Evolutionary conservation across 352 stramenopile species (phyloP).

Genomic region (Globisporangium radiosum): DNA sequence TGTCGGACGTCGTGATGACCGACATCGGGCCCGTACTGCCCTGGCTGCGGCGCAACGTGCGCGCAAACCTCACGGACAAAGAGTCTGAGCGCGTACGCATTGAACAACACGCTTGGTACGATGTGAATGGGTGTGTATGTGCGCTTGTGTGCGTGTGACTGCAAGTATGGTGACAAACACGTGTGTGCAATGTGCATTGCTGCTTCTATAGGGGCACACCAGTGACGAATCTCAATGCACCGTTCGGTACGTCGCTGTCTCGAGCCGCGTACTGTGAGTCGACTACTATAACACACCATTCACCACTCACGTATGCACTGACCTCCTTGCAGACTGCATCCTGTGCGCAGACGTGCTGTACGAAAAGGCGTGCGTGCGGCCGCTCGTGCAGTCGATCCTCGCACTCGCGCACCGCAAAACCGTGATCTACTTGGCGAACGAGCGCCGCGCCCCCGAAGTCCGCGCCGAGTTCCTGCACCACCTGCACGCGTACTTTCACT

Average conservation of each 20-base stretch:
- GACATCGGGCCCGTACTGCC: constrained; percentile 72
- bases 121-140: not conserved
- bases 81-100: constrained; percentile 56
- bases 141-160: not conserved
- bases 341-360: constrained; percentile 80
- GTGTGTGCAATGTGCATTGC: not conserved
- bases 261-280: too few relatives aligned
- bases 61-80: constrained; percentile 47
- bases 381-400: constrained; percentile 73
- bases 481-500: constrained; percentile 68
- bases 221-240: constrained; percentile 36
- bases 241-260: constrained; percentile 28
- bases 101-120: constrained; percentile 47
- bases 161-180: not conserved
- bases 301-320: not conserved
- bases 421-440: constrained; percentile 71
- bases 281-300: not conserved
- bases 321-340: constrained; percentile 42
- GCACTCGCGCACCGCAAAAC: constrained; percentile 74
- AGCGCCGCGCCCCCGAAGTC: constrained; percentile 53
- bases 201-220: constrained; percentile 43
- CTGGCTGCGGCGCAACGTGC: constrained; percentile 72
- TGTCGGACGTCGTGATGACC: constrained; percentile 64
- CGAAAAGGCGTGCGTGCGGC: constrained; percentile 68
- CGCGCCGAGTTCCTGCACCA: constrained; percentile 61